Evolutionary conservation across 2,329 filamentous ascomycete species (phyloP).

Genomic region (Colletotrichum abscissum): DNA sequence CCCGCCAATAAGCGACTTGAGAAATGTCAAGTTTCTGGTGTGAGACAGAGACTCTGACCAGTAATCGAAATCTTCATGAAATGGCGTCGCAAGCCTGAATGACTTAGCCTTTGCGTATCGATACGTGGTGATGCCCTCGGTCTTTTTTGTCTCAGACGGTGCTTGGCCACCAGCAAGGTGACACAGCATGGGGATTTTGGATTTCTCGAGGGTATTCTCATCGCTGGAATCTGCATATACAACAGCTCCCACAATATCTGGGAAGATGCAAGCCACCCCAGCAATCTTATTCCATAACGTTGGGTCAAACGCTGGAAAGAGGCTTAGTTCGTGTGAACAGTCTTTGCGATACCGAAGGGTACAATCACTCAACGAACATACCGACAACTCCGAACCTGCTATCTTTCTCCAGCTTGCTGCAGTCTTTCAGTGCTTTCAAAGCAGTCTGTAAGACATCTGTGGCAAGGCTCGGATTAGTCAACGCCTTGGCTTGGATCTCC

Average conservation of each 20-base stretch:
- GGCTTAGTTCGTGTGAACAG: neutral
- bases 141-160: too few species aligned
- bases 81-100: constrained; percentile 57
- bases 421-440: neutral
- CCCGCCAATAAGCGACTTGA: too few species aligned
- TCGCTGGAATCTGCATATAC: too few species aligned
- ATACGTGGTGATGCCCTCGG: too few species aligned
- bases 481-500: constrained; percentile 51
- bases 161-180: too few species aligned
- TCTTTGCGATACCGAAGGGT: neutral
- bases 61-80: constrained; percentile 61
- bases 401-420: neutral
- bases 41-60: constrained; percentile 70
- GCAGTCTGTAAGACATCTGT: neutral
- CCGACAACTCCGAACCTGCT: neutral
- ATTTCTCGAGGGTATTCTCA: too few species aligned
- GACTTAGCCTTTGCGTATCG: constrained; percentile 38
- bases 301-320: neutral
- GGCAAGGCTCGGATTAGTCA: neutral
- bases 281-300: neutral
- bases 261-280: neutral
- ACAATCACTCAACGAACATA: neutral
- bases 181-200: too few species aligned
- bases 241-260: too few species aligned
- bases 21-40: constrained; percentile 64